Evolutionary conservation across 1,284 basidiomycete species (phyloP), one percentile per base, ranked within the genome.

Genomic region (Ustilago cynodontis): DNA sequence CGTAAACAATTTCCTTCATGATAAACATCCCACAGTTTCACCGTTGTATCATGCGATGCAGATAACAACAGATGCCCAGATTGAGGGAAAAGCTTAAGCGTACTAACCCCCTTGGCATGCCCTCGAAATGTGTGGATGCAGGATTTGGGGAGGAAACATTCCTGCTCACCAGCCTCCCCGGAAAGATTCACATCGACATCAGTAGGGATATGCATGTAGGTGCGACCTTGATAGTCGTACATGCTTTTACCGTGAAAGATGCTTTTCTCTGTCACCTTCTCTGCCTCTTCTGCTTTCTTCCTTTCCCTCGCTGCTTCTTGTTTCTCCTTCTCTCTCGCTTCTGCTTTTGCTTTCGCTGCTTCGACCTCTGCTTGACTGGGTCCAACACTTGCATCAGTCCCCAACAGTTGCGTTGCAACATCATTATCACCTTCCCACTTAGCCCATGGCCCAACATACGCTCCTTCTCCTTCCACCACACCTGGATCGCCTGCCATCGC

Each of bases 21-120:
- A 84, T 99, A 99, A 2, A 98, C 90, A 84, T 99, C 97, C 97
- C 97, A 99, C 43, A 99, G 90, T 94, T 99, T 99, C 88, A 99
- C 94, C 86, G 98, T 96, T 10, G 94, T 98, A 87, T 99, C 97
- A 94, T 98, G 96, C 63, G 94, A 95, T 1, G 92, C 95, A 83
- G 93, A 95, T 67, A 99, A 90, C 72, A 99, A 86, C 31, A 99
- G 88, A 87, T 99, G 97, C 0, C 95, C 95, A 14, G 93, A 95
- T 65, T 92, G 89, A 8, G 97, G 97, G 87, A 99, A 95, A 45
- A 94, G 88, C 60, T 94, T 92, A 73, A 99, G 91, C 59, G 93
- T 93, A n/a, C 93, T 94, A 6, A 99, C 93, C 47, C 93, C 97
- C 86, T 94, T 94, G 24, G 94, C 99, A 87, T 99, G 97, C 0